Evolutionary conservation across 1,284 basidiomycete species (phyloP), one percentile per base, ranked within the genome.

Genomic region (Ceratobasidium theobromae): DNA sequence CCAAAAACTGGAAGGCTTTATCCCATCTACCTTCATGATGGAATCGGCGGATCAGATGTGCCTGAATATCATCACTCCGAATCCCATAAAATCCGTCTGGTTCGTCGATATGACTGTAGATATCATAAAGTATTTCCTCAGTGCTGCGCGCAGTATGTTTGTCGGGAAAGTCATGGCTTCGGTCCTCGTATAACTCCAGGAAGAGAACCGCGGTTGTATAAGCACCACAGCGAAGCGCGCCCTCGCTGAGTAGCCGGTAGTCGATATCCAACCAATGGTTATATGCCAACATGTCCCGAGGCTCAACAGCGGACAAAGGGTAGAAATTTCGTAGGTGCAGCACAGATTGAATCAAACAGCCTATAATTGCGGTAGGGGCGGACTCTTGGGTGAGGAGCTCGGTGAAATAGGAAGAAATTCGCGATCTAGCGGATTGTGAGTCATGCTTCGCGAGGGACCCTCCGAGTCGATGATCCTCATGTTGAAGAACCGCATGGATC

Each of bases 71-170:
- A 30, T 77, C 77, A 21, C 69, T 69, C 69, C 87, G 82, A 69
- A 98, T 93, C 1, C 93, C 94, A 75, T 99, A 99, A 75, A 99
- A 99, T 0, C 96, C 94, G 72, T 99, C 96, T 0, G 95, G 95
- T 73, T 99, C 96, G 73, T 97, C 94, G 67, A 99, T 93, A 73
- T 93, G 91, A 69, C 86, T 87, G 74, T 98, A 99, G 57, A 98
- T 93, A 60, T 90, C 86, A 76, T 95, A 97, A 49, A 98, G 79
- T 33, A 95, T 81, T 46, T 84, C 77, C 74, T 90, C 87, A 2
- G 80, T 76, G 11, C 76, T 55, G 18, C 57, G 57, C 4, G 43
- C 73, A 35, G 71, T 46, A 54, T 73, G 69, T 28, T 76, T 66
- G 73, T 74, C 70, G 0, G 72, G 62, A 14, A 71, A 69, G 14